Conservation (phyloP, 345 rosid genomes). For the Stellera chamaejasme region DNA sequence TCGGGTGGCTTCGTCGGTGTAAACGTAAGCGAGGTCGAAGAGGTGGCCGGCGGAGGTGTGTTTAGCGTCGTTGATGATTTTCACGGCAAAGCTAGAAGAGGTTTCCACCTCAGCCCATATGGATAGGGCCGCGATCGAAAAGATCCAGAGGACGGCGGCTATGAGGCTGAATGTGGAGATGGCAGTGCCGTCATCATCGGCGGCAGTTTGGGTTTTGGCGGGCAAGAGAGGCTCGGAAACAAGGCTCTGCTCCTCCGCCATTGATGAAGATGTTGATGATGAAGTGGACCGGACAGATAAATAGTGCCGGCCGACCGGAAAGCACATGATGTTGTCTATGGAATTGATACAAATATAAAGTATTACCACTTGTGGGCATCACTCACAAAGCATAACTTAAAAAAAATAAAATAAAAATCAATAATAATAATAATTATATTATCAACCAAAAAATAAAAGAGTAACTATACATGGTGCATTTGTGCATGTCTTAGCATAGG, state of each 20-base stretch:
- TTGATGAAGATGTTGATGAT: too few relatives aligned
- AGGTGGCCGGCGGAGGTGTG: constrained; percentile 26
- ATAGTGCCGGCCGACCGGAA: too few relatives aligned
- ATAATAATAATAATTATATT: too few relatives aligned
- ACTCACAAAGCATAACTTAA: too few relatives aligned
- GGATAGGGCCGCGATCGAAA: constrained; percentile 36
- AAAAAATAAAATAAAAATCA: too few relatives aligned
- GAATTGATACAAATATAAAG: background rate
- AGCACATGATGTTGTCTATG: too few relatives aligned
- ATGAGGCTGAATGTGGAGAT: constrained; percentile 13
- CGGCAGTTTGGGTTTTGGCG: constrained; percentile 5
- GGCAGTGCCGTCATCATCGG: background rate
- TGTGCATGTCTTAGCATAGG: too few relatives aligned
- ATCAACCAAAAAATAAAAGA: too few relatives aligned
- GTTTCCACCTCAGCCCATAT: constrained; percentile 53
- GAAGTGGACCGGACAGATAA: too few relatives aligned
- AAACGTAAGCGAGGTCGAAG: constrained; percentile 39
- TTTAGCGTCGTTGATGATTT: constrained; percentile 29
- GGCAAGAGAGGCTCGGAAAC: constrained; percentile 23
- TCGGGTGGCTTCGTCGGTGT: constrained; percentile 46
- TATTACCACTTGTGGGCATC: background rate
- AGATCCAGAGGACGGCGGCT: constrained; percentile 25
- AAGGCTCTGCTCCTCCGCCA: constrained; percentile 26
- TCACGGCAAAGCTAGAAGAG: constrained; percentile 39
- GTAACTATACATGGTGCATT: too few relatives aligned